Base-by-base conservation (phyloP, 768 basidiomycete genomes). In the Sarcodon aspratus region DNA sequence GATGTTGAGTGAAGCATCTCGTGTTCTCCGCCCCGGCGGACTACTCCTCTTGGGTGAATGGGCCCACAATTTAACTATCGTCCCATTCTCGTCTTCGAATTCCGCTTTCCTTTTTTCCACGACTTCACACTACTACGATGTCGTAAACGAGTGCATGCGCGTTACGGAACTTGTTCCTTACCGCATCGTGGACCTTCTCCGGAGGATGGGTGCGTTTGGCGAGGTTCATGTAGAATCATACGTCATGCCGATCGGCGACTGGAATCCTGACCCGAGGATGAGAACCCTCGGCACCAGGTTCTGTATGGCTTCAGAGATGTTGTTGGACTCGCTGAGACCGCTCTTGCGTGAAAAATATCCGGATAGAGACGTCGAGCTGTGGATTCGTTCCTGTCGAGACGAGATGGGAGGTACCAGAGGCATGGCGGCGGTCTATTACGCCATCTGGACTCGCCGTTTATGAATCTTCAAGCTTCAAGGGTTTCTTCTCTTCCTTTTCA, bases 11-110 rank as follows among this genome's bases (percentile, higher is more conserved):
- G 84, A 90, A 60, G 72, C 73, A 12, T 70, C 69, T 6, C 78
- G 88, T 36, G 68, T 88, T 42, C 66, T 91, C 10, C 76, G 78
- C 42, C 76, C 77, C 5, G 80, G 80, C n/a, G 87, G 87, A 1
- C 62, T 89, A 11, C 82, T 86, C 59, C 52, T 83, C 7, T 79
- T 79, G 1, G 71, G 72, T 37, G 85, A 88, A 63, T 78, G 80
- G 71, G 68, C 65, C 34, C 66, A 70, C 21, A 27, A 27, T 27
- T 27, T 27, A 27, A 3, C 3, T 27, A 27, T 27, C 21, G 21
- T 27, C 21, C 21, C 21, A 27, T 27, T 27, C 3, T 27, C 21
- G 21, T 27, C 5, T 27, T 27, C 21, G 21, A 27, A 27, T 27
- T 5, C 21, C 5, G 21, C 21, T 27, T 2, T 5, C 3, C 21